Evolutionary conservation across 345 rosid species (phyloP).

Genomic region (Lepidium sativum): DNA sequence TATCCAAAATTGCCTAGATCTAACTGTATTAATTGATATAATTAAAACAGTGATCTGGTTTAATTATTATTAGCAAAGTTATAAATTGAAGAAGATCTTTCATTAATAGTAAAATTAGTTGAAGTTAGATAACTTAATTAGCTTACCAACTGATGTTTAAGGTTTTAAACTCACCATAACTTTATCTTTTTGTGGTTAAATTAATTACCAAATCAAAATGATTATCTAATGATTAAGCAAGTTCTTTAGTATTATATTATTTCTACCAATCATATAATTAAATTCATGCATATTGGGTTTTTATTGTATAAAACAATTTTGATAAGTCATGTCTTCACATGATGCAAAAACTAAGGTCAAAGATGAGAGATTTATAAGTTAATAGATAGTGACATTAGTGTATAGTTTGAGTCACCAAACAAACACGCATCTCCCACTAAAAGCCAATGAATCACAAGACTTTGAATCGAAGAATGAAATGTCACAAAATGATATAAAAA

Average conservation of each 20-base stretch:
- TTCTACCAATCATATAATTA: not conserved
- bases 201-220: not conserved
- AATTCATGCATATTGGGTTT: not conserved
- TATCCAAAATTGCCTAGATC: no score
- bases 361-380: not conserved
- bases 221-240: not conserved
- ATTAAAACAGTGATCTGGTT: not conserved
- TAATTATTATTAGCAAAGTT: not conserved
- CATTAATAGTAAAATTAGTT: not conserved
- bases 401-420: conserved; percentile 13
- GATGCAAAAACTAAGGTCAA: not conserved
- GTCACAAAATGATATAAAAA: conserved; percentile 2
- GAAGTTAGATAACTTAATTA: not conserved
- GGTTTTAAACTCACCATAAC: no score
- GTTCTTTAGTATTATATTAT: not conserved
- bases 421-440: conserved; percentile 16
- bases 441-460: conserved; percentile 1
- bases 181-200: not conserved
- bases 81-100: not conserved
- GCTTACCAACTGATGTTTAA: no score
- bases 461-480: no score
- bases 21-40: no score
- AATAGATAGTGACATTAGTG: conserved; percentile 9
- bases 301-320: no score
- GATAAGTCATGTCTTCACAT: not conserved